These are phyloP conservation scores for Gigaspora rosea DNA, from an alignment of 192 early-diverging fungal genomes.

Conservation along the genomic window DNA sequence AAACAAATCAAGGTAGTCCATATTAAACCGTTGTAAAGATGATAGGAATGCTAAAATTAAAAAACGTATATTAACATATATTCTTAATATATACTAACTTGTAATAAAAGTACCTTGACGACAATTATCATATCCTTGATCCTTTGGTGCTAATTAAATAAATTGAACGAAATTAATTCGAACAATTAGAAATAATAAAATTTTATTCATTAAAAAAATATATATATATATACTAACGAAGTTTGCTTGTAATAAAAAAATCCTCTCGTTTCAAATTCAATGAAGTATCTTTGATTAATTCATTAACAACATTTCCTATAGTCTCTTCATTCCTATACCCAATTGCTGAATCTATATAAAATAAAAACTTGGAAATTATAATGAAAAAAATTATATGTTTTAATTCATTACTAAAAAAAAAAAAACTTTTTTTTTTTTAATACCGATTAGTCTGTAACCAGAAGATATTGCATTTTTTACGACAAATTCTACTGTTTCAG, in stretches of 20 bases:
- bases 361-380: neutral
- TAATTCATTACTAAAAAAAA: neutral
- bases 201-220: too few relatives aligned
- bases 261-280: constrained; percentile 58
- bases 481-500: constrained; percentile 6
- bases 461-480: neutral
- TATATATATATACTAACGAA: constrained; percentile 26
- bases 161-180: too few relatives aligned
- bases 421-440: too few relatives aligned
- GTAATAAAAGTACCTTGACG: constrained; percentile 43
- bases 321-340: constrained; percentile 66
- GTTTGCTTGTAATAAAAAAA: constrained; percentile 71
- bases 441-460: constrained; percentile 31
- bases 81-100: neutral
- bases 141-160: constrained; percentile 46
- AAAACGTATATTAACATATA: neutral
- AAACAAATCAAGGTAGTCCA: constrained; percentile 74
- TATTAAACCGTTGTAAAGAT: constrained; percentile 58
- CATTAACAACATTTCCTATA: constrained; percentile 54
- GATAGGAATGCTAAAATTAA: constrained; percentile 48
- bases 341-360: constrained; percentile 59
- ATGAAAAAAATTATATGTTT: neutral
- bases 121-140: constrained; percentile 68
- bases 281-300: constrained; percentile 46
- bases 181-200: too few relatives aligned